phyloP scores from a whole-genome alignment of 1,284 basidiomycete species.

The Pisolithus thermaeus region DNA sequence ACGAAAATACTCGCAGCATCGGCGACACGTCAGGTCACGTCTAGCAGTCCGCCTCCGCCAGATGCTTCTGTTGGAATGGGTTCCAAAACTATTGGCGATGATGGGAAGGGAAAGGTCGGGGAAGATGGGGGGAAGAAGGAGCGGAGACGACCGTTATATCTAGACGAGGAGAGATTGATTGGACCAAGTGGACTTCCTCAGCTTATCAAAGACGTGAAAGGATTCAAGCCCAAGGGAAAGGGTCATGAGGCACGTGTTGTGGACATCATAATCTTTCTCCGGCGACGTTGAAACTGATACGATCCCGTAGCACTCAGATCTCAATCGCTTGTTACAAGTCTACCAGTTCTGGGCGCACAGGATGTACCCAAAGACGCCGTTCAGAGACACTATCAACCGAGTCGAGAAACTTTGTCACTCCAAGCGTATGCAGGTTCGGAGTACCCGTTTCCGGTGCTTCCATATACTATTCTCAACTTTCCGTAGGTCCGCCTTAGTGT shows the following conservation, averaged over 20 bases:
- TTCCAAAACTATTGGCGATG: constrained; percentile 21
- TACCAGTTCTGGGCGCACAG: constrained; percentile 93
- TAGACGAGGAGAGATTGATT: constrained; percentile 72
- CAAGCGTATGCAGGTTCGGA: constrained; percentile 70
- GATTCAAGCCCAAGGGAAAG: constrained; percentile 78
- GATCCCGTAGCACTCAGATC: constrained; percentile 57
- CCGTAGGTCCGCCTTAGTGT: constrained; percentile 58
- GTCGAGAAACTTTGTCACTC: constrained; percentile 85
- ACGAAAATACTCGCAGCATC: constrained; percentile 14
- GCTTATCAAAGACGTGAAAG: constrained; percentile 66
- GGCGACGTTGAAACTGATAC: not conserved
- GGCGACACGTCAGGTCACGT: constrained; percentile 40
- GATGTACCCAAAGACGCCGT: constrained; percentile 83
- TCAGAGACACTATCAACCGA: constrained; percentile 74
- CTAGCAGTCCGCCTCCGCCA: constrained; percentile 43
- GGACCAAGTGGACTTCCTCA: constrained; percentile 72
- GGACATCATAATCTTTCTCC: not conserved
- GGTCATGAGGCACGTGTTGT: constrained; percentile 71
- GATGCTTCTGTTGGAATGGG: constrained; percentile 20
- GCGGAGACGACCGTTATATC: constrained; percentile 48
- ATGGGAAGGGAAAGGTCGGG: constrained; percentile 23
- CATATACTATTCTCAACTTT: constrained; percentile 1
- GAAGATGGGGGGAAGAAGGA: constrained; percentile 37
- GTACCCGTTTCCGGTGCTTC: not conserved
- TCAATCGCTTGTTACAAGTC: constrained; percentile 69